phyloP scores from a whole-genome alignment of 176 grass and related monocot genomes.

The Calamus simplicifolius region DNA sequence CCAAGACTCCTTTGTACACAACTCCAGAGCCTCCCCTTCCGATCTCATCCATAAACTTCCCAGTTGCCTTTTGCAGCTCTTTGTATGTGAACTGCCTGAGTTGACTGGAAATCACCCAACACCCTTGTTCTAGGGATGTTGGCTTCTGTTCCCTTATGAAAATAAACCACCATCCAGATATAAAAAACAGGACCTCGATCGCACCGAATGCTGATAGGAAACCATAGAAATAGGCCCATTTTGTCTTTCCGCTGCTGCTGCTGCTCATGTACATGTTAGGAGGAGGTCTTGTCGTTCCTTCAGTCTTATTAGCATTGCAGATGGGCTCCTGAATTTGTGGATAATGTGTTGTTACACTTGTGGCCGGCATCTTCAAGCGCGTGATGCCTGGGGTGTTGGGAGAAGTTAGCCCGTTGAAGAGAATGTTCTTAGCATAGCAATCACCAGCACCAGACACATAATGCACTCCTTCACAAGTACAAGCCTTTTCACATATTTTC shows the following conservation, averaged over 20 bases:
- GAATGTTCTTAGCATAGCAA: slow-evolving; percentile 1
- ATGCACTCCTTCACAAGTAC: slow-evolving; percentile 31
- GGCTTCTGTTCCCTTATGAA: background rate
- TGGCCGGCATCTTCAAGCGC: slow-evolving; percentile 7
- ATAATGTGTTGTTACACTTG: background rate
- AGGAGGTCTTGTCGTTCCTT: background rate
- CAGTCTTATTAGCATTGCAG: slow-evolving; percentile 1
- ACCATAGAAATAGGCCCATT: slow-evolving; percentile 20
- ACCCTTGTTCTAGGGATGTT: slow-evolving; percentile 12
- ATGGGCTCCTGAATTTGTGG: background rate
- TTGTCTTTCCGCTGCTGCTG: background rate
- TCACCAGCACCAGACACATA: background rate
- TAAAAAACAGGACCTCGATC: slow-evolving; percentile 14
- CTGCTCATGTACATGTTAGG: background rate
- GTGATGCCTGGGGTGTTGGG: background rate
- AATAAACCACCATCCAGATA: slow-evolving; percentile 11
- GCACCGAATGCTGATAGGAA: slow-evolving; percentile 11
- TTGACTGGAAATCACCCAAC: slow-evolving; percentile 13
- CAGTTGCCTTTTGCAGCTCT: slow-evolving; percentile 15
- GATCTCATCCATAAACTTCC: slow-evolving; percentile 18
- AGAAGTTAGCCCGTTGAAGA: slow-evolving; percentile 20
- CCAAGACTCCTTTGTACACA: slow-evolving; percentile 19
- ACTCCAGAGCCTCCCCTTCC: slow-evolving; percentile 15
- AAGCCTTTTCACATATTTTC: slow-evolving; percentile 13
- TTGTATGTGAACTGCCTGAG: slow-evolving; percentile 19